Evolutionary conservation across 2,329 filamentous ascomycete genomes (phyloP), one percentile per base, ranked within the genome.

Genomic region (Huntiella abstrusa): DNA sequence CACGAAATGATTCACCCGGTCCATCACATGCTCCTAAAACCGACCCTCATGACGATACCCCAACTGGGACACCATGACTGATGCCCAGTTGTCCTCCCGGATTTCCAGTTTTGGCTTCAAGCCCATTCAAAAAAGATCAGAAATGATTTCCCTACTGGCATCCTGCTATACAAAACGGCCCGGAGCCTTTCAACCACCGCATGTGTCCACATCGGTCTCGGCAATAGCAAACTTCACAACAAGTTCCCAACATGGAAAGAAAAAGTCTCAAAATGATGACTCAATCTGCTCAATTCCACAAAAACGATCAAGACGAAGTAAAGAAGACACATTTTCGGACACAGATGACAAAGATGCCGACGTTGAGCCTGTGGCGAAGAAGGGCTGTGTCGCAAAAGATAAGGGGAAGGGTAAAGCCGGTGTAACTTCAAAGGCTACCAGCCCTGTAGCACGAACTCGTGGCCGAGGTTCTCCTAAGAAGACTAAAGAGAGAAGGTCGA

Each of bases 71-170:
- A 10, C 70, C 0, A 77, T 73, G 49, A 77, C 77, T 3, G 77
- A 80, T 51, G 60, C 66, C 6, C 72, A 81, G 49, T 62, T 87
- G 12, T 63, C 73, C 2, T 72, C 68, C 47, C 69, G 80, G 54
- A 62, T 87, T 39, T 62, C 69, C 4, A 64, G 66, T 0, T 85
- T 76, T 54, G 80, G 79, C 0, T 86, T 87, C 60, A 87, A 86
- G 56, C 64, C 77, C 1, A 64, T 86, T 28, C 83, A 77, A 56
- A 73, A 66, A 47, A 69, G 82, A 13, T 66, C 70, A 42, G 73
- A 74, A 6, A 84, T 83, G 77, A 76, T 87, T 50, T 65, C 73
- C 1, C 59, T 85, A 8, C 62, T 87, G 10, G 65, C 81, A 44
- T 71, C 76, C 55, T 86, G 83, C 57, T 86, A 81, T 80, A 61